These are phyloP conservation scores for Naganishia friedmannii DNA, from an alignment of 768 basidiomycete genomes.

Conservation along the genomic window DNA sequence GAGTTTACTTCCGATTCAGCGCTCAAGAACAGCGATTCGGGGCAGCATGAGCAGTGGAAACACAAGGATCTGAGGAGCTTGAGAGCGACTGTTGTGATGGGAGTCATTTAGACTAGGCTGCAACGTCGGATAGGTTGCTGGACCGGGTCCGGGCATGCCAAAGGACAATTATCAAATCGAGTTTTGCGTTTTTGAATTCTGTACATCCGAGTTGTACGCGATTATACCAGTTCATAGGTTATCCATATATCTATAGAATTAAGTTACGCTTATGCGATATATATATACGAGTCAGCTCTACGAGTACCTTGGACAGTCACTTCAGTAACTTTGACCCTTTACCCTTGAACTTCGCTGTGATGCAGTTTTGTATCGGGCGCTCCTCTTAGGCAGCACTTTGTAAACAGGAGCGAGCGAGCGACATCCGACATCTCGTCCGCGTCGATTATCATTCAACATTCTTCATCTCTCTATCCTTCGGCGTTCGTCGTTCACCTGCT, in stretches of 20 bases:
- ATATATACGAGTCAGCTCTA: no score
- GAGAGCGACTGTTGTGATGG: constrained; percentile 31
- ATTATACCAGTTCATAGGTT: background rate
- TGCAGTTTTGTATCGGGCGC: constrained; percentile 1
- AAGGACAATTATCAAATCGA: background rate
- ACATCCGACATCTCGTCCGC: background rate
- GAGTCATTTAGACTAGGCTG: constrained; percentile 17
- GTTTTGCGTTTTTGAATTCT: background rate
- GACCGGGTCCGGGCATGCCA: background rate
- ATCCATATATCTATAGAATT: no score
- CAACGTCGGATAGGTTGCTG: background rate
- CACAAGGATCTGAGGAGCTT: constrained; percentile 30
- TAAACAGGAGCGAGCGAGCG: background rate
- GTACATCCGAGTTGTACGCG: background rate
- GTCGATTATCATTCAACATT: constrained; percentile 3
- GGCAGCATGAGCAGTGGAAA: constrained; percentile 8
- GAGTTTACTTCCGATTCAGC: background rate
- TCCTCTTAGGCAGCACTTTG: no score
- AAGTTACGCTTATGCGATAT: no score
- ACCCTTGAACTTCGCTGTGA: no score
- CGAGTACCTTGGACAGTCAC: no score
- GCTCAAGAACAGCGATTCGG: background rate
- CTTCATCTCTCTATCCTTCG: background rate
- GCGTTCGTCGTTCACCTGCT: background rate
- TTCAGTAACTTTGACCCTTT: no score